phyloP scores from a whole-genome alignment of 495 filamentous ascomycete genomes.

The Aspergillus funiculosus region DNA sequence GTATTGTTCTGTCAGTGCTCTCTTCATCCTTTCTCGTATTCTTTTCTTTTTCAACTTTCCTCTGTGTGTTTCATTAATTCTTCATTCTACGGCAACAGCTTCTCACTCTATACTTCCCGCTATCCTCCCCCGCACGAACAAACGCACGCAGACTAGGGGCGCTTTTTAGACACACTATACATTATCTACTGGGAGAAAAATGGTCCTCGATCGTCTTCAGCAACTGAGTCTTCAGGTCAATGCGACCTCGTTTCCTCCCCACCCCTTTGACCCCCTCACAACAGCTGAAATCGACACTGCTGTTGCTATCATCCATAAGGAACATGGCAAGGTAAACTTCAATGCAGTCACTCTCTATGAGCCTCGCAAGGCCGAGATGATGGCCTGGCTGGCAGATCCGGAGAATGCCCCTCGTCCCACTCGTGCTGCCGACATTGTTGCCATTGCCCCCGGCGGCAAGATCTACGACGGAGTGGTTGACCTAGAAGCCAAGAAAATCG shows the following conservation, averaged over 20 bases:
- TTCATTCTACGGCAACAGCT: neutral
- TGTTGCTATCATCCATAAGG: conserved; percentile 62
- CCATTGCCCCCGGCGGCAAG: conserved; percentile 72
- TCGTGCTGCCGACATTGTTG: conserved; percentile 77
- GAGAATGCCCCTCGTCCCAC: conserved; percentile 56
- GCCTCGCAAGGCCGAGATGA: conserved; percentile 83
- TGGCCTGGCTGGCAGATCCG: conserved; percentile 68
- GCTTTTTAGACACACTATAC: no score
- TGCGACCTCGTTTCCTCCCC: conserved; percentile 49
- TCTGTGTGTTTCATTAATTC: neutral
- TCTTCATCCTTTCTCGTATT: neutral
- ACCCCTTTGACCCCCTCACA: conserved; percentile 83
- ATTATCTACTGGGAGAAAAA: conserved; percentile 21
- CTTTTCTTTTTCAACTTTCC: neutral
- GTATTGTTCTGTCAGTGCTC: neutral
- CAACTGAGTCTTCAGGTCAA: conserved; percentile 62
- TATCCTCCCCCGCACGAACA: neutral
- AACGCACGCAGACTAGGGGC: no score
- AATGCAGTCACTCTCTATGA: conserved; percentile 88
- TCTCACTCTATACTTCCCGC: no score
- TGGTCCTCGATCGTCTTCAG: conserved; percentile 65
- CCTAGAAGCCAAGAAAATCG: conserved; percentile 61
- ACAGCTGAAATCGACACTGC: conserved; percentile 70
- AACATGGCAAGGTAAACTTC: conserved; percentile 69
- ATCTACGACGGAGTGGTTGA: conserved; percentile 85